Evolutionary conservation across 345 rosid genomes (phyloP).

Genomic region (Carallia pectinifolia): DNA sequence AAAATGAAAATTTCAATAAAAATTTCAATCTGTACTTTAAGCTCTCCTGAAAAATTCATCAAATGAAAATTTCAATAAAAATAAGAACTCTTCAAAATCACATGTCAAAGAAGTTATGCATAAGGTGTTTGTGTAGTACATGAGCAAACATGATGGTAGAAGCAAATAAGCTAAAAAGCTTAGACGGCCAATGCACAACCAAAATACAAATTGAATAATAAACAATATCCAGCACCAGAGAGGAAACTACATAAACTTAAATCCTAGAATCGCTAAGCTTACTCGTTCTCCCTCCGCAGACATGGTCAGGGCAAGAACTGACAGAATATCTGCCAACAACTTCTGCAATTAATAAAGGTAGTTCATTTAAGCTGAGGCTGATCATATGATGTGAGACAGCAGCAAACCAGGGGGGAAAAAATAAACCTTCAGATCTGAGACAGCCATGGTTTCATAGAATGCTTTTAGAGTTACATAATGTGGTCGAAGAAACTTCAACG

Average conservation of each 20-base stretch:
- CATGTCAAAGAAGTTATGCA: neutral
- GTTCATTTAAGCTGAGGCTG: conserved; percentile 25
- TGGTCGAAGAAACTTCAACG: conserved; percentile 93
- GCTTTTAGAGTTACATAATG: conserved; percentile 87
- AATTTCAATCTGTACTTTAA: conserved; percentile 37
- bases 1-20: neutral
- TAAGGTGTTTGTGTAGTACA: neutral
- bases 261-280: conserved; percentile 27
- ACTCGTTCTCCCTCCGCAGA: conserved; percentile 97
- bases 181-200: conserved; percentile 15
- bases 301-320: conserved; percentile 93
- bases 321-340: conserved; percentile 78
- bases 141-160: neutral
- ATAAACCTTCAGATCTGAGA: conserved; percentile 67
- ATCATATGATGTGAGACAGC: neutral
- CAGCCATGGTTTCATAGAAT: conserved; percentile 60
- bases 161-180: conserved; percentile 60
- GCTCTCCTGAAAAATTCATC: conserved; percentile 62
- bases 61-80: neutral
- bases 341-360: conserved; percentile 52
- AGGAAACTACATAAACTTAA: conserved; percentile 17
- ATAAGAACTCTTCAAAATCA: neutral
- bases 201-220: conserved; percentile 6
- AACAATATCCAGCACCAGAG: neutral
- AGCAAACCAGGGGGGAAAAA: neutral